A percentile compares a stretch with the other conserved stretches of the same genome.
These are phyloP conservation scores for Colletotrichum sp. DNA, from an alignment of 2,329 filamentous ascomycete genomes.

Conservation along the genomic window DNA sequence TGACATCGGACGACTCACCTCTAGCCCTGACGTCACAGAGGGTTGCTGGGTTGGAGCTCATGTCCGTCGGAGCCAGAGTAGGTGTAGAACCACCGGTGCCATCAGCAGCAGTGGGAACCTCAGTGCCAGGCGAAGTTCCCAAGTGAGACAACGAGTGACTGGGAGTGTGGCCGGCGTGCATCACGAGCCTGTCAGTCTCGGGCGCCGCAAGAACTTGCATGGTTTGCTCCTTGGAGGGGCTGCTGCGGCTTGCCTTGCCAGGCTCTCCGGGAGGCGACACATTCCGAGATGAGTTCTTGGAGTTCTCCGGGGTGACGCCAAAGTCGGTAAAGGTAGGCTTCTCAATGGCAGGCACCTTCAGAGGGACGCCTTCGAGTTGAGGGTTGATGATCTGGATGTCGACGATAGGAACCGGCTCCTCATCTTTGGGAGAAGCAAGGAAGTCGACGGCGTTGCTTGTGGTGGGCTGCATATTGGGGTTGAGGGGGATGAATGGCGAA, in stretches of 20 bases:
- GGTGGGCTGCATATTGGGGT: constrained; percentile 47
- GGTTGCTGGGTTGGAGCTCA: constrained; percentile 14
- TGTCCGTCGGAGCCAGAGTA: constrained; percentile 28
- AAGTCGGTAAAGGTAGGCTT: constrained; percentile 55
- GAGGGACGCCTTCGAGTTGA: constrained; percentile 63
- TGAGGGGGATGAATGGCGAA: constrained; percentile 43
- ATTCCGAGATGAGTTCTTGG: constrained; percentile 30
- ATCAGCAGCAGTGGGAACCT: constrained; percentile 40
- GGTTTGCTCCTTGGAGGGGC: constrained; percentile 45
- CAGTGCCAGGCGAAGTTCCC: constrained; percentile 48
- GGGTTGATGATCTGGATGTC: constrained; percentile 64
- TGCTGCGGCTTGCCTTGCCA: constrained; percentile 25
- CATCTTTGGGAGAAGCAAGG: constrained; percentile 35
- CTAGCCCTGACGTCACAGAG: constrained; percentile 12
- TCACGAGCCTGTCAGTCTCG: constrained; percentile 57
- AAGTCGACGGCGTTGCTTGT: constrained; percentile 40
- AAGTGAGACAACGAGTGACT: constrained; percentile 63
- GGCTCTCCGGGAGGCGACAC: constrained; percentile 31
- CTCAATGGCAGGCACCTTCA: constrained; percentile 59
- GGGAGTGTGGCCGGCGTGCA: constrained; percentile 69
- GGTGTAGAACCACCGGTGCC: constrained; percentile 45
- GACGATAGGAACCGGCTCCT: constrained; percentile 50
- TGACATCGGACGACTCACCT: constrained; percentile 13
- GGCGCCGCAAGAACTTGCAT: constrained; percentile 51
- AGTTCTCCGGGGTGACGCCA: constrained; percentile 28